Evolutionary conservation across 1,139 yeast species (phyloP), one percentile per base, ranked within the genome.

Genomic region (Pichia sp.): DNA sequence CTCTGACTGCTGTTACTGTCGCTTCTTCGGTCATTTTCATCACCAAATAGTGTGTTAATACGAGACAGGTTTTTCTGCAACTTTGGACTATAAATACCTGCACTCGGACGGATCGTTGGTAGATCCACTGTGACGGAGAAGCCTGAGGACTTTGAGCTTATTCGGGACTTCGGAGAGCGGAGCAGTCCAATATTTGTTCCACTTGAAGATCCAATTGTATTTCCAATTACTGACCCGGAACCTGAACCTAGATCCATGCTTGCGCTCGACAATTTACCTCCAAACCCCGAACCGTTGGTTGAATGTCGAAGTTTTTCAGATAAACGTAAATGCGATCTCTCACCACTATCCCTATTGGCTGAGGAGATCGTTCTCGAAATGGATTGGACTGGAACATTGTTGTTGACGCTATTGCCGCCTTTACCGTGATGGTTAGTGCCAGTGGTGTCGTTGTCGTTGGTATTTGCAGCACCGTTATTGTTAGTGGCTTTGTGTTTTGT

Each of bases 51-150:
- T 11, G 40, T 11, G 7, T 43, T 46, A 10, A 23, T 46, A 26
- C 42, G 42, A 23, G 47, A 42, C 16, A 42, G 11, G 29, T 42
- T 49, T 23, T 45, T 36, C 26, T 44, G 47, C 13, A 16, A 23
- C 10, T 30, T 45, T 5, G 51, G 54, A 32, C 51, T 47, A 15
- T 50, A 54, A 13, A 52, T 41, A 1, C 57, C 57, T n/a, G 51
- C 34, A 46, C 55, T 46, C 16, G 57, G 57, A n/a, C 53, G 51
- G 10, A 54, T 46, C 0, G 57, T 54, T 7, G 57, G 57, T 7
- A 54, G 41, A 50, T 54, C 55, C 13, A 54, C 57, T 16, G 57
- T 46, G 3, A 54, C 38, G 7, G 54, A 19, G 29, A 42, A 42
- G n/a, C 16, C 16, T 16, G 26, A 26, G 29, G 45, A 42, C 29